Base-by-base conservation (phyloP, 257 asterid genomes). In the Solanum chiquidenum region DNA sequence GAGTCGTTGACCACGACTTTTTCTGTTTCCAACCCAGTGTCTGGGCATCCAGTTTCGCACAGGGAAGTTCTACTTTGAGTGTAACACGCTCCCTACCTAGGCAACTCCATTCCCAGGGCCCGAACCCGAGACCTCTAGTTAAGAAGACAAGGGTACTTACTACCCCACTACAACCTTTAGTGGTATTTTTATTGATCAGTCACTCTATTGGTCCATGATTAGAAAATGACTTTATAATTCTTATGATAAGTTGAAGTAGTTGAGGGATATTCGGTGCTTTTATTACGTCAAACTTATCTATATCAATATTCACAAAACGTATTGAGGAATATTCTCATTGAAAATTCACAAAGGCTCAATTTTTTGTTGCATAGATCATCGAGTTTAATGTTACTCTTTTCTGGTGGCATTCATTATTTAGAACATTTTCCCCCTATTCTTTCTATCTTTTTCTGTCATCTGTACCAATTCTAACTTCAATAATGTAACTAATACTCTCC, bases 1-100 rank as follows among this genome's bases (percentile, higher is more conserved):
- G 23, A 52, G 23, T 52, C 4, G 0, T 52, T 0, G 0, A 52
- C 0, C 62, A 52, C 1, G 4, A 52, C 62, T 52, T 52, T 18
- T 49, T 52, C 1, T 52, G n/a, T 18, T 52, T 52, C 62, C 62
- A 52, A 52, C 62, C 62, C 62, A 6, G 9, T 52, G 62, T 52
- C 62, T 1, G 62, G 62, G 62, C 62, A 52, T 52, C 4, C 62
- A 52, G n/a, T 52, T 52, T 6, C n/a, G 60, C 60, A 49, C 60
- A 49, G 23, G 60, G 60, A 49, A 49, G 60, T 49, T 0, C 60
- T 49, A 16, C 60, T 14, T 49, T 49, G 60, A 49, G 60, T 49
- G 21, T 49, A 16, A 49, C 60, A 49, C 62, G 0, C 62, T 52
- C 62, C 62, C 23, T 16, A 52, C 62, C 62, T 52, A 52, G 62